Conservation (phyloP, 2,329 filamentous ascomycete species). For the Diaporthe sp. region DNA sequence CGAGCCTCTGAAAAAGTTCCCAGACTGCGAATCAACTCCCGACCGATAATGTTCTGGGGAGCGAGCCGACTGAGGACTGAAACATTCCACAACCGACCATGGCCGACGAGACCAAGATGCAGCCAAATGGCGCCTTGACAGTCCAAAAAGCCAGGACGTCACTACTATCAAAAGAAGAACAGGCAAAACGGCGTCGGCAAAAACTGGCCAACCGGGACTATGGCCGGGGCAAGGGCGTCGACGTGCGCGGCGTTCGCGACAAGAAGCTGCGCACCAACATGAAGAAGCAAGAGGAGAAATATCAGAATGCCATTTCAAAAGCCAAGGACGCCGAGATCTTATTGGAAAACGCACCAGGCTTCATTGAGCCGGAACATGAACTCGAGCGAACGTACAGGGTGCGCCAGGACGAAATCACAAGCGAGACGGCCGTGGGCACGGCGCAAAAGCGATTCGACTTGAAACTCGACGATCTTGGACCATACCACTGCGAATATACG, state of each 20-base stretch:
- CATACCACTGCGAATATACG: constrained; percentile 90
- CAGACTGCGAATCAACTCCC: background rate
- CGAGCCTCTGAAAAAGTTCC: constrained; percentile 36
- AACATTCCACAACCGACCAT: constrained; percentile 43
- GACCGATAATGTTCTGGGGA: background rate
- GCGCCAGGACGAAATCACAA: constrained; percentile 85
- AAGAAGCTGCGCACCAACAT: constrained; percentile 90
- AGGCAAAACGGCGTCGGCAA: constrained; percentile 63
- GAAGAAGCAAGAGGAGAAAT: constrained; percentile 83
- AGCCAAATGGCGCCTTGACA: constrained; percentile 66
- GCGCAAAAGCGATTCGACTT: constrained; percentile 95
- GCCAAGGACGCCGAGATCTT: constrained; percentile 97
- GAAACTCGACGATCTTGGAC: constrained; percentile 84
- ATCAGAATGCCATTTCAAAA: constrained; percentile 82
- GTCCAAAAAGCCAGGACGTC: constrained; percentile 64
- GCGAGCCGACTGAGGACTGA: background rate
- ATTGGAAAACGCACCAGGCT: constrained; percentile 86
- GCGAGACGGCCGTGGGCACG: constrained; percentile 81
- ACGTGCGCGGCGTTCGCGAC: constrained; percentile 81
- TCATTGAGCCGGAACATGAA: constrained; percentile 88
- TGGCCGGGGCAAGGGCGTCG: constrained; percentile 84
- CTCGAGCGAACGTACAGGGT: constrained; percentile 94
- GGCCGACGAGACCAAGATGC: constrained; percentile 51
- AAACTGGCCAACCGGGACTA: constrained; percentile 80
- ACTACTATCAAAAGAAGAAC: constrained; percentile 64